Evolutionary conservation across 164 flowering plant genomes (phyloP).

Genomic region (Stephania cephalantha): DNA sequence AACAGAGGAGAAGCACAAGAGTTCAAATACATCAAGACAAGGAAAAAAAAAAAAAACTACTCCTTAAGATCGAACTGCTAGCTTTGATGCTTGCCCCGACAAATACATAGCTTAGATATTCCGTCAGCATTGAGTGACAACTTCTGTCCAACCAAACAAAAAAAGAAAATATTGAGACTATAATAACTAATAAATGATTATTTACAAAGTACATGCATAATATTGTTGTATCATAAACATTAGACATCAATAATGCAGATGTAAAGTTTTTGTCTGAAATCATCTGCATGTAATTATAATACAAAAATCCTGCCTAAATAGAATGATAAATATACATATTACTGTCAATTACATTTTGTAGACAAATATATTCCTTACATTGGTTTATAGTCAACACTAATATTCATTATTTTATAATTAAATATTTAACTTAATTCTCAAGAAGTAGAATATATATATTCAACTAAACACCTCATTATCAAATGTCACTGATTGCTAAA

Average conservation of each 20-base stretch:
- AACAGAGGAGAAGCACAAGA: constrained; percentile 3
- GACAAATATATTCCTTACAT: too few species aligned
- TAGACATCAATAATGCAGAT: background rate
- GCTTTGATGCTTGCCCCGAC: constrained; percentile 4
- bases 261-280: background rate
- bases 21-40: constrained; percentile 7
- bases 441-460: too few species aligned
- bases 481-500: too few species aligned
- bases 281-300: background rate
- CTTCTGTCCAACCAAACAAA: background rate
- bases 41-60: background rate
- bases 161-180: background rate
- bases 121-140: background rate
- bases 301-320: too few species aligned
- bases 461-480: too few species aligned
- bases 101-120: constrained; percentile 3
- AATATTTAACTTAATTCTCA: too few species aligned
- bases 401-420: too few species aligned
- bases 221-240: background rate
- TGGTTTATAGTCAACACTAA: too few species aligned
- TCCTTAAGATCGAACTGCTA: too few species aligned
- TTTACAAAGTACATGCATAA: background rate
- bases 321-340: too few species aligned
- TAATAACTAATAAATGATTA: background rate
- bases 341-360: too few species aligned